Evolutionary conservation across 306 rosid species (phyloP).

Genomic region (Benincasa hispida): DNA sequence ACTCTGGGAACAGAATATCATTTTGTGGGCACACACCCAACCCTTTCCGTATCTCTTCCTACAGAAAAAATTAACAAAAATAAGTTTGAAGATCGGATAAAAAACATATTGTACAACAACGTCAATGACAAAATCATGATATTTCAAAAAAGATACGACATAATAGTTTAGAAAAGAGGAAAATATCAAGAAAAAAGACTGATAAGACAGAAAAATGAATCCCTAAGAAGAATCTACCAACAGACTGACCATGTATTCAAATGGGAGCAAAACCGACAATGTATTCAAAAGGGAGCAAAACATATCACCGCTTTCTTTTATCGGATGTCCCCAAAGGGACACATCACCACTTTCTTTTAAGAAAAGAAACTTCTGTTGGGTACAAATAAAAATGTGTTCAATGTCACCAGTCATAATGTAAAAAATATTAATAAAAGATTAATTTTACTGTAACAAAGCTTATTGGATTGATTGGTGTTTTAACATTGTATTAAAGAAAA

Average conservation of each 20-base stretch:
- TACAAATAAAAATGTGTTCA: neutral
- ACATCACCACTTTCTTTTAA: neutral
- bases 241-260: neutral
- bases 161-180: neutral
- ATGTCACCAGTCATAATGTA: neutral
- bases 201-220: neutral
- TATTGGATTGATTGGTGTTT: neutral
- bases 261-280: neutral
- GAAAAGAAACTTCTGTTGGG: neutral
- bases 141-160: neutral
- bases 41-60: slow-evolving; percentile 93
- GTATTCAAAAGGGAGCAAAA: neutral
- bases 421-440: too few relatives aligned
- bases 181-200: neutral
- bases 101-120: neutral
- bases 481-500: neutral
- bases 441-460: too few relatives aligned
- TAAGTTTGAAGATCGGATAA: slow-evolving; percentile 1
- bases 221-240: neutral
- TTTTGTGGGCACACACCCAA: slow-evolving; percentile 95
- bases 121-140: neutral
- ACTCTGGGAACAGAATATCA: slow-evolving; percentile 86
- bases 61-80: slow-evolving; percentile 14
- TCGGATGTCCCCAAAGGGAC: too few relatives aligned
- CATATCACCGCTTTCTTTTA: neutral